Evolutionary conservation across 2,329 filamentous ascomycete genomes (phyloP).

Genomic region (Pseudocercospora fuligena): DNA sequence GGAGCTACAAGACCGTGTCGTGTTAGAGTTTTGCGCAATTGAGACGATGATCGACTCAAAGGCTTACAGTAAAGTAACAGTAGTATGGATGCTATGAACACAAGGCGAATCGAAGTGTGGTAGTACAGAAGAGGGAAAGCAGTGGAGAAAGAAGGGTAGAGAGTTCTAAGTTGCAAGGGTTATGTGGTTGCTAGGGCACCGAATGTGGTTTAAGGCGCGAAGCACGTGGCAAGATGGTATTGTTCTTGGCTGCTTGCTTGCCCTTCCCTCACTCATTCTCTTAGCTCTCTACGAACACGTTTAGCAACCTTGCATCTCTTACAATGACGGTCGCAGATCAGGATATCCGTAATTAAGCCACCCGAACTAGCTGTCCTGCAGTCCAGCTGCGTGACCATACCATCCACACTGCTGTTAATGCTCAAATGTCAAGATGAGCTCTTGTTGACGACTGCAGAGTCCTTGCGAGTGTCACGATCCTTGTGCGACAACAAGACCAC

Average conservation of each 20-base stretch:
- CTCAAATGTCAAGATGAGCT: background rate
- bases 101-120: slow-evolving; percentile 4
- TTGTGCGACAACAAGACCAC: background rate
- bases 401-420: background rate
- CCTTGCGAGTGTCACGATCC: background rate
- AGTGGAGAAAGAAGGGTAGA: background rate
- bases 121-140: background rate
- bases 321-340: background rate
- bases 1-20: background rate
- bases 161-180: background rate
- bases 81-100: slow-evolving; percentile 4
- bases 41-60: background rate
- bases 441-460: background rate
- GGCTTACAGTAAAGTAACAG: slow-evolving; percentile 5
- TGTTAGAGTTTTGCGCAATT: background rate
- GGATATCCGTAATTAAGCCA: background rate
- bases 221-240: background rate
- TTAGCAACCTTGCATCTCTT: background rate
- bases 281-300: background rate
- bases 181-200: background rate
- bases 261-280: background rate
- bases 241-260: background rate
- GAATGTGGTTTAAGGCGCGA: background rate
- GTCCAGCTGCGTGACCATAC: background rate
- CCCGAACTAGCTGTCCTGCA: background rate